Percentiles rank a stretch among this genome's conserved stretches.
These are phyloP conservation scores for Pulicaria dysenterica DNA, from an alignment of 129 eudicot species.

Conservation along the genomic window DNA sequence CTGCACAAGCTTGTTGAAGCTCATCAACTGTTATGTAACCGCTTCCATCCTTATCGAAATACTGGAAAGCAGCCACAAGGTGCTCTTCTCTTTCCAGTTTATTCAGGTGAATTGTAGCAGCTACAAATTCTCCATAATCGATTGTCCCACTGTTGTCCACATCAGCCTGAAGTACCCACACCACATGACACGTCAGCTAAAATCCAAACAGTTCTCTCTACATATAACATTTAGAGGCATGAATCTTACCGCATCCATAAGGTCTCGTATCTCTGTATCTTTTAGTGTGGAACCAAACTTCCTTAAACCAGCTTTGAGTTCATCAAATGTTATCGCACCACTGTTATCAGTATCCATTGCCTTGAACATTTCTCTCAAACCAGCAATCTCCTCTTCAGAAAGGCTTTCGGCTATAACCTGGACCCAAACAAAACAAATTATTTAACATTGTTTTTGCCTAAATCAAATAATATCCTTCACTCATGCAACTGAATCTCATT, in stretches of 20 bases:
- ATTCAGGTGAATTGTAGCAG: slow-evolving; percentile 89
- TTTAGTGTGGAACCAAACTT: slow-evolving; percentile 86
- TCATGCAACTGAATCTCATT: neutral
- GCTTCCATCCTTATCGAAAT: slow-evolving; percentile 94
- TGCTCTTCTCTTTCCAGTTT: slow-evolving; percentile 90
- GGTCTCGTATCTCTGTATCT: slow-evolving; percentile 92
- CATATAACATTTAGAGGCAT: neutral
- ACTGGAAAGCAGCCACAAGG: slow-evolving; percentile 82
- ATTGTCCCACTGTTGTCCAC: slow-evolving; percentile 92
- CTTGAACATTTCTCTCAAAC: slow-evolving; percentile 88
- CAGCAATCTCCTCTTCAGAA: slow-evolving; percentile 98
- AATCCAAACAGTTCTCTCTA: neutral
- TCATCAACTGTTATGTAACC: slow-evolving; percentile 94
- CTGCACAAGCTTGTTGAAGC: slow-evolving; percentile 91
- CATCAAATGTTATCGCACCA: slow-evolving; percentile 97
- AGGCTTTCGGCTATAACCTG: slow-evolving; percentile 96
- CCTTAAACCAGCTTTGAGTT: slow-evolving; percentile 86
- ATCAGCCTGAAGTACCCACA: slow-evolving; percentile 64
- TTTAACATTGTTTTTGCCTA: neutral
- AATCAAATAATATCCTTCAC: slow-evolving; percentile 13
- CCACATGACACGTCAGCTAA: slow-evolving; percentile 9
- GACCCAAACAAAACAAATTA: neutral
- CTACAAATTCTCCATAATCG: slow-evolving; percentile 92
- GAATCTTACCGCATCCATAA: slow-evolving; percentile 88
- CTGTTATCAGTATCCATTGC: slow-evolving; percentile 96